Conservation (phyloP, 169 alveolate species). For the Eimeria brunetti region DNA sequence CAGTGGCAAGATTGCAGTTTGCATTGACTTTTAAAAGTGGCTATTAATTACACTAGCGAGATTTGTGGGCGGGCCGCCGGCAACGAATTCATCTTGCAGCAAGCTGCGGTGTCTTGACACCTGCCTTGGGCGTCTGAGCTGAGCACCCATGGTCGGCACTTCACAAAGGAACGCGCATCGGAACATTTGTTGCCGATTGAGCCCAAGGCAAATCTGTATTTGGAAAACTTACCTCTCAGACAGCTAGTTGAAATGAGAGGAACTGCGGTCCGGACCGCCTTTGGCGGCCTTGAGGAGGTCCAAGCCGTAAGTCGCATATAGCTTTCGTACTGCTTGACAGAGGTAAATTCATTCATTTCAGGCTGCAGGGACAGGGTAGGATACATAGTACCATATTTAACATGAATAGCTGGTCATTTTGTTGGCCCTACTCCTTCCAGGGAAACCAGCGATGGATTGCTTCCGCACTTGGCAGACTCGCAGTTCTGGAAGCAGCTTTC, state of each 20-base stretch:
- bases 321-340: neutral
- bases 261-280: constrained; percentile 77
- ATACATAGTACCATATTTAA: neutral
- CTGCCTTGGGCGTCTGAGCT: neutral
- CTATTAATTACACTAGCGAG: neutral
- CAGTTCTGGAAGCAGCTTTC: constrained; percentile 48
- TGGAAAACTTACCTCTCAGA: constrained; percentile 49
- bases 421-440: constrained; percentile 15
- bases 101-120: constrained; percentile 72
- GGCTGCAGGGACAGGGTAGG: constrained; percentile 82
- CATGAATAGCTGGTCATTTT: neutral
- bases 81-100: constrained; percentile 19
- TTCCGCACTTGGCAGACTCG: constrained; percentile 75
- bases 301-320: constrained; percentile 63
- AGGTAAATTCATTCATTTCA: neutral
- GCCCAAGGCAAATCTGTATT: constrained; percentile 23
- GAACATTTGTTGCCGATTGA: constrained; percentile 64
- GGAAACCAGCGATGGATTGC: constrained; percentile 60
- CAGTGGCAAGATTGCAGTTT: neutral
- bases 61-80: constrained; percentile 28
- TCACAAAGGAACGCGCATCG: constrained; percentile 66
- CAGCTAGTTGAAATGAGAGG: constrained; percentile 68
- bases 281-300: constrained; percentile 80
- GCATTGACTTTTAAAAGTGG: neutral
- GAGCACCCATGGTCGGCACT: constrained; percentile 27